phyloP scores from a whole-genome alignment of 768 basidiomycete species.

The Tricholoma sp. region DNA sequence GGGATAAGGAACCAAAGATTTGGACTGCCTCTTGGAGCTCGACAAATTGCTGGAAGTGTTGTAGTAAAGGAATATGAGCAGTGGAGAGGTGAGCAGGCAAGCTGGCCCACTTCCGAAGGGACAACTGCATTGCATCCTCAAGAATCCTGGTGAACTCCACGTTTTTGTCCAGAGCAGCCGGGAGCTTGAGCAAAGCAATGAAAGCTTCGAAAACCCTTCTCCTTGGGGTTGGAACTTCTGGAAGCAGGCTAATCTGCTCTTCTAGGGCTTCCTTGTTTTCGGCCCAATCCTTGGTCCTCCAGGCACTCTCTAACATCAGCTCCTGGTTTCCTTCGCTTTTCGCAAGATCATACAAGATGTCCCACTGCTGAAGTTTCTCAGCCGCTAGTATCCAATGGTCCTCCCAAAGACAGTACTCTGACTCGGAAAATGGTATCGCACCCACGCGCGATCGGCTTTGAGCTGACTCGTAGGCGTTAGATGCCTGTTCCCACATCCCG shows the following conservation, averaged over 20 bases:
- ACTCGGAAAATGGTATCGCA: conserved; percentile 83
- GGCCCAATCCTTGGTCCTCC: conserved; percentile 92
- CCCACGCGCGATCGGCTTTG: conserved; percentile 82
- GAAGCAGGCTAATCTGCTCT: conserved; percentile 71
- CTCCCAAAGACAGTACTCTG: conserved; percentile 97
- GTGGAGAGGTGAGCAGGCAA: conserved; percentile 81
- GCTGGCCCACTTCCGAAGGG: conserved; percentile 92
- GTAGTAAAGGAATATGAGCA: conserved; percentile 92
- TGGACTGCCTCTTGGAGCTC: conserved; percentile 94
- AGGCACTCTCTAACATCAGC: conserved; percentile 89
- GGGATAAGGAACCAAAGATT: conserved; percentile 86
- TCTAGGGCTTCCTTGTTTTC: conserved; percentile 75
- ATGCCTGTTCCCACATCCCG: conserved; percentile 95
- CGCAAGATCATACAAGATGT: conserved; percentile 87
- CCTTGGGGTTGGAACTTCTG: conserved; percentile 90
- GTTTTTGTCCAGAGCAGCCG: conserved; percentile 77
- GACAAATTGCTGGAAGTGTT: conserved; percentile 98
- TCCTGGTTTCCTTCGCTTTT: conserved; percentile 88
- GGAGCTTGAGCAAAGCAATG: conserved; percentile 81
- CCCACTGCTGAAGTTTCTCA: conserved; percentile 98
- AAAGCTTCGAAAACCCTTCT: conserved; percentile 97
- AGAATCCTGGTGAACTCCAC: conserved; percentile 82
- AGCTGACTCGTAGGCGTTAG: conserved; percentile 82
- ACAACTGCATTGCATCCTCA: conserved; percentile 95
- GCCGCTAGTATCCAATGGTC: conserved; percentile 97